Base-by-base conservation (phyloP, 2,329 filamentous ascomycete genomes). In the Colletotrichum echinochloae region DNA sequence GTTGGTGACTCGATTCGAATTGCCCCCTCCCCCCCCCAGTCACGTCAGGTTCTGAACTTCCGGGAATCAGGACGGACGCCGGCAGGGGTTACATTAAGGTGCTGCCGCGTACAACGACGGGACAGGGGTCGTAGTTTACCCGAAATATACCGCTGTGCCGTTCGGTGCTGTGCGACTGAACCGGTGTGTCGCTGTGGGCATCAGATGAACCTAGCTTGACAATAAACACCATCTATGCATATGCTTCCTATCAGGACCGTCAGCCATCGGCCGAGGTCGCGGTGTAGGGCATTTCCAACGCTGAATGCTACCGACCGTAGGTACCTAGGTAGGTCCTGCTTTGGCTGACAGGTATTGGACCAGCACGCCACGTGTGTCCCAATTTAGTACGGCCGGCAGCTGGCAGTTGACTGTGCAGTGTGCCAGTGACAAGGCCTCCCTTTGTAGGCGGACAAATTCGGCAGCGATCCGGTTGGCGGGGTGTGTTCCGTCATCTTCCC, bases 11-110 rank as follows among this genome's bases (percentile, higher is more conserved):
- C n/a, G n/a, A 37, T 14, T 37, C 28, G 11, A 37, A 16, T 14
- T 23, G 33, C 3, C 52, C n/a, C n/a, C 26, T 55, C 23, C 5
- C 23, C n/a, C 12, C 14, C 26, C 37, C 23, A 1, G 5, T 18
- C n/a, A 48, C n/a, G 30, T 39, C 55, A 18, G 37, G n/a, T 41
- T 57, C 14, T 30, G 9, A 37, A 55, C 14, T 2, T 12, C 67
- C 63, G 64, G 63, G 67, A 70, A 67, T 56, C 33, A 62, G 65
- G 57, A 62, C 65, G 35, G 49, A 30, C 64, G 46, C 26, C 67
- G 49, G 39, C 60, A 56, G 54, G 59, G n/a, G 18, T 37, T 28
- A n/a, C 37, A 56, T 46, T 30, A 56, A 66, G 49, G 46, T 62
- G n/a, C 44, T n/a, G 23, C 59, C 60, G 64, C 54, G 49, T 61